These are phyloP conservation scores for Hortaea sp. DNA, from an alignment of 2,329 filamentous ascomycete species.

Conservation along the genomic window DNA sequence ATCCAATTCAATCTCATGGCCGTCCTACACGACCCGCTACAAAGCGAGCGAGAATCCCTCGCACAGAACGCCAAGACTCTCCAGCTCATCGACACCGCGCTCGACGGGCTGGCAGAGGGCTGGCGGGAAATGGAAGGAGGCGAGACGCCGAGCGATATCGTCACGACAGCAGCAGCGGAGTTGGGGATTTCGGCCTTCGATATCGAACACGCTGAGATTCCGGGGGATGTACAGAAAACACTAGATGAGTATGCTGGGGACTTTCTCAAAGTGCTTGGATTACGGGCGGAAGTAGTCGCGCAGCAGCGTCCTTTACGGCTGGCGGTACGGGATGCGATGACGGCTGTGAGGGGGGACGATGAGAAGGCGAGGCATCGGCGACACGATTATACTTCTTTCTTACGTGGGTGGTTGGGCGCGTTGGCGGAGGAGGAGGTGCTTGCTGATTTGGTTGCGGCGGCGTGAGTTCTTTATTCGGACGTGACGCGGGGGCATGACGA, in stretches of 20 bases:
- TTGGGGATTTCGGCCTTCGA: slow-evolving; percentile 18
- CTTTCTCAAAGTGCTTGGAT: slow-evolving; percentile 23
- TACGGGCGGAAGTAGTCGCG: slow-evolving; percentile 31
- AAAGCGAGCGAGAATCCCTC: slow-evolving; percentile 35
- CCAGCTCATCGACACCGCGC: slow-evolving; percentile 28
- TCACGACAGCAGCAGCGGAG: slow-evolving; percentile 10
- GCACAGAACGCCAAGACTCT: slow-evolving; percentile 36
- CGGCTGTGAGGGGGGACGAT: slow-evolving; percentile 38
- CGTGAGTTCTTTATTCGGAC: not conserved
- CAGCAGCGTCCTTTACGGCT: slow-evolving; percentile 35
- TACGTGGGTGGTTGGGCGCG: slow-evolving; percentile 59
- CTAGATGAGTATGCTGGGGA: slow-evolving; percentile 16
- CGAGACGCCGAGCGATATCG: slow-evolving; percentile 12
- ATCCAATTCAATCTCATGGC: slow-evolving; percentile 71
- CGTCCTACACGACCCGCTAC: slow-evolving; percentile 57
- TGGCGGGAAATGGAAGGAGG: slow-evolving; percentile 33
- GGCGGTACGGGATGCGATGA: slow-evolving; percentile 42
- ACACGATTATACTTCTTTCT: slow-evolving; percentile 52
- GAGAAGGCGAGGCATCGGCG: slow-evolving; percentile 45
- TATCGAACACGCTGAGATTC: slow-evolving; percentile 26
- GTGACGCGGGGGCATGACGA: too few species aligned
- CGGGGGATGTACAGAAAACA: slow-evolving; percentile 13
- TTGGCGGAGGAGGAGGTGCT: slow-evolving; percentile 51
- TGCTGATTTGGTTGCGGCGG: not conserved
- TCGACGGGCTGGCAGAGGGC: slow-evolving; percentile 29